Conservation (phyloP, 805 yeast genomes). For the Starmerella powellii region DNA sequence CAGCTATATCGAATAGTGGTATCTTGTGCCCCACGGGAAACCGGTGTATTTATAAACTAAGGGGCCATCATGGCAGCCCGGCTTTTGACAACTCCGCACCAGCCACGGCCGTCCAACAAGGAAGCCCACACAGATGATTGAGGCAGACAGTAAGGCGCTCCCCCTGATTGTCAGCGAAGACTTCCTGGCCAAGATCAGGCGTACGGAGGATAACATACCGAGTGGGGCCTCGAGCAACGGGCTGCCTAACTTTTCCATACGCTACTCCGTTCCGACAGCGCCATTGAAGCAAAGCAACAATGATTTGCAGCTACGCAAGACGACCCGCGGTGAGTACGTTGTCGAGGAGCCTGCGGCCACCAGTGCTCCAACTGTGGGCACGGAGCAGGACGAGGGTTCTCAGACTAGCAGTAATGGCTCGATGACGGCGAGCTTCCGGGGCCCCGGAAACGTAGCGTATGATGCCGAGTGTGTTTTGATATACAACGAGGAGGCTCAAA, state of each 20-base stretch:
- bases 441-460: constrained; percentile 22
- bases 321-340: constrained; percentile 14
- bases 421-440: constrained; percentile 19
- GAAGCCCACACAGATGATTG: too few species aligned
- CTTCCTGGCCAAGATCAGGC: too few species aligned
- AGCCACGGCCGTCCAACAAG: too few species aligned
- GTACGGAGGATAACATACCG: too few species aligned
- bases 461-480: constrained; percentile 61
- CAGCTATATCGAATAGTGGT: too few species aligned
- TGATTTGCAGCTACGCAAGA: constrained; percentile 14
- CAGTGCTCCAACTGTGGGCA: not conserved
- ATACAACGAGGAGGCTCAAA: constrained; percentile 46
- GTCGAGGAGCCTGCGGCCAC: constrained; percentile 7
- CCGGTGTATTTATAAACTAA: too few species aligned
- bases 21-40: not conserved
- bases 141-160: too few species aligned
- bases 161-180: too few species aligned
- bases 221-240: not conserved
- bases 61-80: not conserved
- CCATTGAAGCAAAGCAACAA: not conserved
- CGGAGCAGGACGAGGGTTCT: constrained; percentile 5
- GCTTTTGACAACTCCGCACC: too few species aligned
- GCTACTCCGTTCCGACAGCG: constrained; percentile 19
- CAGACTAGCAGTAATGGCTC: not conserved
- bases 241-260: constrained; percentile 10